A percentile compares a stretch with the other conserved stretches of the same genome.
Evolutionary conservation across 495 filamentous ascomycete genomes (phyloP).

Genomic region (Neurospora pannonica): DNA sequence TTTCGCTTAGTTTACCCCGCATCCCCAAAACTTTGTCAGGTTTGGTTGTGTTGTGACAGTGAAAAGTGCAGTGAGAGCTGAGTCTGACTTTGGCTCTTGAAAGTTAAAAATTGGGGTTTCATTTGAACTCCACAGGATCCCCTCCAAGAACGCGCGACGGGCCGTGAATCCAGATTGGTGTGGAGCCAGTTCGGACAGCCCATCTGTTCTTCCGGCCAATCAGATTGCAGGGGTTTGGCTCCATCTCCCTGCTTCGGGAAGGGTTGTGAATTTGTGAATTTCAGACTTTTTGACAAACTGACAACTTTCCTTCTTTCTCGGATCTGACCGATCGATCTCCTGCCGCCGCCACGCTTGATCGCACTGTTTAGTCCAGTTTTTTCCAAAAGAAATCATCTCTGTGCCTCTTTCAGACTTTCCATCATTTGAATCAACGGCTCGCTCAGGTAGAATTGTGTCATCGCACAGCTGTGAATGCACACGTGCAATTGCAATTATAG

Average conservation of each 20-base stretch:
- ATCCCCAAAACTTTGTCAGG: not conserved
- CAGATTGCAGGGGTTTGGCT: not conserved
- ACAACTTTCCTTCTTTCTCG: not conserved
- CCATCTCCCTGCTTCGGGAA: constrained; percentile 11
- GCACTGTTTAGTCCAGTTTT: not conserved
- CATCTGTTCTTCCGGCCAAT: constrained; percentile 20
- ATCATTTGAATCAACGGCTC: not conserved
- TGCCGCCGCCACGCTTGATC: not conserved
- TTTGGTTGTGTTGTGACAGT: too few species aligned
- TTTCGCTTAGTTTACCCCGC: not conserved
- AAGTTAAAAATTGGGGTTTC: not conserved
- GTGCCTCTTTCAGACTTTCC: not conserved
- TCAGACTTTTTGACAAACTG: not conserved
- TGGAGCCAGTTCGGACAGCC: constrained; percentile 7
- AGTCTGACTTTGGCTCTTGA: not conserved
- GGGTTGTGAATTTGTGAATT: too few species aligned
- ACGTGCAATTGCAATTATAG: not conserved
- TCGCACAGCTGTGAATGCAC: not conserved
- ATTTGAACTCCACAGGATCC: not conserved
- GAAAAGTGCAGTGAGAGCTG: not conserved
- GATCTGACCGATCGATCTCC: not conserved
- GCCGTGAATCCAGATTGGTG: constrained; percentile 27
- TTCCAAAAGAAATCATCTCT: not conserved
- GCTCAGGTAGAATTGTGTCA: not conserved
- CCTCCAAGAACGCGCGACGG: constrained; percentile 11